Evolutionary conservation across 768 basidiomycete species (phyloP), one percentile per base, ranked within the genome.

Genomic region (Dacryopinax spathularia): DNA sequence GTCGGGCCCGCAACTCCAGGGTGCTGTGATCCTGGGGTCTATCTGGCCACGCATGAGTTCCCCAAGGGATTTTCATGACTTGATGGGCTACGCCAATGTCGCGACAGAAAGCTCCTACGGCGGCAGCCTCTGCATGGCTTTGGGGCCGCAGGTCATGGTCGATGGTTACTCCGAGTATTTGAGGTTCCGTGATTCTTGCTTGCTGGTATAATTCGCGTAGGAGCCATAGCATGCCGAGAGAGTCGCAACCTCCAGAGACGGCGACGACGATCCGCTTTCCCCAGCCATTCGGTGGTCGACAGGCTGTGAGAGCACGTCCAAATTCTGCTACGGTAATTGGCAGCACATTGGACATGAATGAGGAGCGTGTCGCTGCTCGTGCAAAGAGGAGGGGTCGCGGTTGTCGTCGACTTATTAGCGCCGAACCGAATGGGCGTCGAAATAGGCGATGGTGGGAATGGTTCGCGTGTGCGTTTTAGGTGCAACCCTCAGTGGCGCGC

Each of bases 161-260:
- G 61, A 91, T 77, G 65, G 85, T 82, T 6, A 91, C 35, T 0
- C 89, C 88, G 4, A 84, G 64, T 3, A 84, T 65, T 15, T 69
- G 74, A 72, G 41, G 66, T 35, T n/a, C 65, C 34, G 63, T 31
- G 72, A 65, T 31, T 33, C 20, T 29, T 39, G n/a, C 65, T 59
- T 33, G 60, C 33, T 65, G 36, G 33, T 84, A 67, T 29, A 80
- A 72, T 27, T 76, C 75, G 36, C 82, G 70, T 35, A 91, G 74
- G 15, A 91, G 80, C 68, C 83, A 89, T 16, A 91, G 76, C 4
- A 92, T 77, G 71, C 87, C 88, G 0, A 85, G 83, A 2, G 90
- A 92, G 72, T 92, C 90, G 10, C 89, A 82, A 1, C 90, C 90
- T 6, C 87, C 90, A 12, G 90, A 91, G 71, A 84, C 48, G 48